These are phyloP conservation scores for Platanthera zijinensis DNA, from an alignment of 106 monocot genomes.

Conservation along the genomic window DNA sequence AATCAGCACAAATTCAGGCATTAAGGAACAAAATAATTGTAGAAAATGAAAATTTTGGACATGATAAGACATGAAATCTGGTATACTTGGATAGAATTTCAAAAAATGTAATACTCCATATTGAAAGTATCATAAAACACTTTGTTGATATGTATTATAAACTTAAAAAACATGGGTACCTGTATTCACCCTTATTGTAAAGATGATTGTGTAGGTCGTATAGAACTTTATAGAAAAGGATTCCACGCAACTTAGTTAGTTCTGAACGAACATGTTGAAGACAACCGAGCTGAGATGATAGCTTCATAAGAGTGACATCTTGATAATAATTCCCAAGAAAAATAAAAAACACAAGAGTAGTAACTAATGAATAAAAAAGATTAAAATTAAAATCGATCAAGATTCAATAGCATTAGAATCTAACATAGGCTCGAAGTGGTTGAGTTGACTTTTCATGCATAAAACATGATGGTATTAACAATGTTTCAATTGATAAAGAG, in stretches of 20 bases:
- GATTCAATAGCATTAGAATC: too few species aligned
- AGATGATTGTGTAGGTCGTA: constrained; percentile 91
- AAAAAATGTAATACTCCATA: too few species aligned
- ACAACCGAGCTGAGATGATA: constrained; percentile 62
- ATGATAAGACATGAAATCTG: too few species aligned
- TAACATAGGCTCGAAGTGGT: too few species aligned
- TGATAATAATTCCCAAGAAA: constrained; percentile 4
- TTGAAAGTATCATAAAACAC: too few species aligned
- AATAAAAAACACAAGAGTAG: background rate
- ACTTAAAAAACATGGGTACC: constrained; percentile 28
- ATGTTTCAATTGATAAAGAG: too few species aligned
- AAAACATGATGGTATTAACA: too few species aligned
- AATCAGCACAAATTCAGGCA: too few species aligned
- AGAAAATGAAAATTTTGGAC: too few species aligned
- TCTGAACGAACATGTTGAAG: constrained; percentile 99
- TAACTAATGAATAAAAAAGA: background rate
- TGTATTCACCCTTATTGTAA: constrained; percentile 86
- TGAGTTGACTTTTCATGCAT: too few species aligned
- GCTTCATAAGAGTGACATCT: background rate
- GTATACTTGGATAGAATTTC: too few species aligned
- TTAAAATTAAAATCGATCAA: background rate
- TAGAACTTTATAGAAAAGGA: constrained; percentile 83
- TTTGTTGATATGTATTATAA: background rate
- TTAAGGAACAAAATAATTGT: too few species aligned
- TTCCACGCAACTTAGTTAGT: constrained; percentile 76